Conservation (phyloP, 2,329 filamentous ascomycete genomes). For the Alternaria metachromatica region DNA sequence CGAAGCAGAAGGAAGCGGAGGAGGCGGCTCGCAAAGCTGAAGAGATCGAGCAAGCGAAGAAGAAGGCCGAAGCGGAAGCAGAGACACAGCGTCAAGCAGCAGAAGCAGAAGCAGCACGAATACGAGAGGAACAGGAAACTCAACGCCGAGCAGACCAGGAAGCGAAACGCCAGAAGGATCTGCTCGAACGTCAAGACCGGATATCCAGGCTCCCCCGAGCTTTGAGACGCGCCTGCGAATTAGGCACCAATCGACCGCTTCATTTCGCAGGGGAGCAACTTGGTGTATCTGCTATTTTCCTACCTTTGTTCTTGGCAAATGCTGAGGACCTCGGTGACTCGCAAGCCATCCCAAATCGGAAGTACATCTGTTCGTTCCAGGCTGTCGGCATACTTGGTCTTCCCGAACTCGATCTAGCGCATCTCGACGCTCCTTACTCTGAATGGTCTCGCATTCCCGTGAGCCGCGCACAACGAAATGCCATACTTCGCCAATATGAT, state of each 20-base stretch:
- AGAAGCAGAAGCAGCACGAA: conserved; percentile 42
- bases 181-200: conserved; percentile 42
- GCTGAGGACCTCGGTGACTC: conserved; percentile 36
- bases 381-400: conserved; percentile 50
- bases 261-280: conserved; percentile 49
- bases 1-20: conserved; percentile 35
- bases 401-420: conserved; percentile 47
- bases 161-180: conserved; percentile 34
- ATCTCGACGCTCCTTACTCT: conserved; percentile 40
- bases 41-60: conserved; percentile 38
- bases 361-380: conserved; percentile 50
- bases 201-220: conserved; percentile 46
- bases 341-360: conserved; percentile 27
- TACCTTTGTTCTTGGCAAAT: conserved; percentile 47
- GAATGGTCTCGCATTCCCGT: conserved; percentile 48
- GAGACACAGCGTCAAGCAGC: conserved; percentile 38
- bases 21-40: conserved; percentile 38
- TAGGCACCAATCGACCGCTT: conserved; percentile 46
- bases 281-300: conserved; percentile 47
- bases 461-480: conserved; percentile 42
- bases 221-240: conserved; percentile 45
- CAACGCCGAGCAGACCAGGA: conserved; percentile 40
- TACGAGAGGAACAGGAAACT: conserved; percentile 41
- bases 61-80: conserved; percentile 39
- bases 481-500: conserved; percentile 48